These are phyloP conservation scores for Sporothrix brasiliensis DNA, from an alignment of 2,329 filamentous ascomycete species.

Conservation along the genomic window DNA sequence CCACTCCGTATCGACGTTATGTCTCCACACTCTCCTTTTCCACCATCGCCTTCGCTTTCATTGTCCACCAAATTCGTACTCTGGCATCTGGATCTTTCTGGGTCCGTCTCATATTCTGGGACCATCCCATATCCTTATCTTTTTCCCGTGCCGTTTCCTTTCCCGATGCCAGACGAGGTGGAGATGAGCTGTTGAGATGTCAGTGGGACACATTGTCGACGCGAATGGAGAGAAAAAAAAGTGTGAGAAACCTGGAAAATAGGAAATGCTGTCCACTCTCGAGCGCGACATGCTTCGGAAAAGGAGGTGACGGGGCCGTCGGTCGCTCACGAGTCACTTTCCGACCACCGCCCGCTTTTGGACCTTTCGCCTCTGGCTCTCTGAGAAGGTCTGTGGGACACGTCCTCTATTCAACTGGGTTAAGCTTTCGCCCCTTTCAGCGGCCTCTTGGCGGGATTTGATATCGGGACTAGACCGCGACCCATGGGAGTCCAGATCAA, in stretches of 20 bases:
- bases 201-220: neutral
- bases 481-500: neutral
- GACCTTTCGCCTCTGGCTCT: neutral
- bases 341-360: neutral
- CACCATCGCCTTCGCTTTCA: conserved; percentile 1
- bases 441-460: conserved; percentile 1
- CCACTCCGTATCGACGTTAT: conserved; percentile 9
- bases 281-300: neutral
- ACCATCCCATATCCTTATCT: too few species aligned
- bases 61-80: too few species aligned
- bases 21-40: conserved; percentile 20
- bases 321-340: neutral
- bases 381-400: neutral
- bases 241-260: neutral
- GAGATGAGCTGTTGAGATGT: neutral
- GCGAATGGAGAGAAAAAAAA: neutral
- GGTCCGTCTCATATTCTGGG: neutral
- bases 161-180: conserved; percentile 19
- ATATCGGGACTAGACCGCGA: neutral
- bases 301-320: neutral
- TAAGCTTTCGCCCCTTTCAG: conserved; percentile 12
- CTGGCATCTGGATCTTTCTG: conserved; percentile 3
- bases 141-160: neutral
- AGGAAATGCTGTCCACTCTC: too few species aligned
- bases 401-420: neutral